A percentile compares a stretch with the other conserved stretches of the same genome.
Evolutionary conservation across 768 basidiomycete genomes (phyloP).

Genomic region (Leucogyrophana mollusca): DNA sequence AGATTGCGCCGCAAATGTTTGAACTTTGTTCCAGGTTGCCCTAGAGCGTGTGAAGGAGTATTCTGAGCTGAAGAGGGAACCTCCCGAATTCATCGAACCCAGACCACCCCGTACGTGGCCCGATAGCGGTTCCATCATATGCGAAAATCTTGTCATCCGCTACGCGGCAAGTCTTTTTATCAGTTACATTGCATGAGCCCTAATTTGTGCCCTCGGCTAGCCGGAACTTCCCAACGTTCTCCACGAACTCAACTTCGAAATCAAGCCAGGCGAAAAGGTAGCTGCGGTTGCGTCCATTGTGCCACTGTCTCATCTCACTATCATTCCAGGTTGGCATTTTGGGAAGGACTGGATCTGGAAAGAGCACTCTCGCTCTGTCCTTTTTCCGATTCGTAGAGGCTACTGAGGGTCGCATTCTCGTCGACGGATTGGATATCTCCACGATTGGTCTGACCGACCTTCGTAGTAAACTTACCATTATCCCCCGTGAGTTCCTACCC

Average conservation of each 20-base stretch:
- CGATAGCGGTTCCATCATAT: slow-evolving; percentile 60
- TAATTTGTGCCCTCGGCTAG: slow-evolving; percentile 33
- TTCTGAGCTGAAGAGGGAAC: slow-evolving; percentile 74
- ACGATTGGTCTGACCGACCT: slow-evolving; percentile 81
- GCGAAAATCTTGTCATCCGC: slow-evolving; percentile 73
- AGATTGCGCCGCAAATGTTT: neutral
- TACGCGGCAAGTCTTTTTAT: slow-evolving; percentile 60
- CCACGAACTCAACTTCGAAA: slow-evolving; percentile 72
- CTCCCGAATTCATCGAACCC: slow-evolving; percentile 83
- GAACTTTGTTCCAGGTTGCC: slow-evolving; percentile 52
- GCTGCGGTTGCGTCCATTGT: neutral
- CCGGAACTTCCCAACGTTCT: slow-evolving; percentile 86
- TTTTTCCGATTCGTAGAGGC: slow-evolving; percentile 94
- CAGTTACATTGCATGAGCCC: slow-evolving; percentile 7
- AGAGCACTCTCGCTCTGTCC: slow-evolving; percentile 78
- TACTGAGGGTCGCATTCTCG: slow-evolving; percentile 65
- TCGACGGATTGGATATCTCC: slow-evolving; percentile 81
- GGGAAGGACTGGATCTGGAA: slow-evolving; percentile 71
- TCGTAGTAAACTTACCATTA: slow-evolving; percentile 72
- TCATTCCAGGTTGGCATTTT: slow-evolving; percentile 59
- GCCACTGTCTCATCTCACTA: slow-evolving; percentile 1
- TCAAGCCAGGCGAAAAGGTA: slow-evolving; percentile 77
- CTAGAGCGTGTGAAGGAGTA: slow-evolving; percentile 92
- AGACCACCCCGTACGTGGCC: slow-evolving; percentile 85
- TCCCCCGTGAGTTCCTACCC: slow-evolving; percentile 55